These are phyloP conservation scores for Heliosperma pusillum DNA, from an alignment of 148 eudicot species.

Conservation along the genomic window DNA sequence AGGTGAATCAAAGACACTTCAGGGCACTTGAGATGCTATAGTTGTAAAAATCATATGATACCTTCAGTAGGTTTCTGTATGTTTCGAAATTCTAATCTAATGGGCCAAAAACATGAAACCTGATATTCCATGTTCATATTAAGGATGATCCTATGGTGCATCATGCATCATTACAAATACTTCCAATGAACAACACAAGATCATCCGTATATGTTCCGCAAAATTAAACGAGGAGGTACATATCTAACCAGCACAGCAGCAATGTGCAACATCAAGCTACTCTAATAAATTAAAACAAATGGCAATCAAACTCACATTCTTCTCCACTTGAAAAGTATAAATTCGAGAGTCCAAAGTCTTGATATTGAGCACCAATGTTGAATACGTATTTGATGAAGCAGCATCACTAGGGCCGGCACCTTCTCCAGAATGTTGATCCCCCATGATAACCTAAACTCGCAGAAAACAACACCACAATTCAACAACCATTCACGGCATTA, in stretches of 20 bases:
- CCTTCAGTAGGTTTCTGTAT: neutral
- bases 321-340: constrained; percentile 54
- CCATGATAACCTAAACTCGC: constrained; percentile 35
- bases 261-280: neutral
- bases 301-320: constrained; percentile 41
- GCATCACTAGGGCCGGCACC: constrained; percentile 49
- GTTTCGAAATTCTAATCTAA: neutral
- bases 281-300: neutral
- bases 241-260: neutral
- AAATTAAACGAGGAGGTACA: neutral
- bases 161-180: neutral
- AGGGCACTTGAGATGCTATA: neutral
- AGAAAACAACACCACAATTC: neutral
- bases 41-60: neutral
- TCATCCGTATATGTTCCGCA: neutral
- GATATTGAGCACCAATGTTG: constrained; percentile 66
- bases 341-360: constrained; percentile 79
- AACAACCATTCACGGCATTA: constrained; percentile 28
- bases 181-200: neutral
- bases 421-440: constrained; percentile 45
- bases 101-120: neutral
- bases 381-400: constrained; percentile 32
- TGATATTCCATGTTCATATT: neutral
- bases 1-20: neutral
- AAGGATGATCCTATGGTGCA: neutral